These are phyloP conservation scores for Lentinula sp. DNA, from an alignment of 768 basidiomycete species.

Conservation along the genomic window DNA sequence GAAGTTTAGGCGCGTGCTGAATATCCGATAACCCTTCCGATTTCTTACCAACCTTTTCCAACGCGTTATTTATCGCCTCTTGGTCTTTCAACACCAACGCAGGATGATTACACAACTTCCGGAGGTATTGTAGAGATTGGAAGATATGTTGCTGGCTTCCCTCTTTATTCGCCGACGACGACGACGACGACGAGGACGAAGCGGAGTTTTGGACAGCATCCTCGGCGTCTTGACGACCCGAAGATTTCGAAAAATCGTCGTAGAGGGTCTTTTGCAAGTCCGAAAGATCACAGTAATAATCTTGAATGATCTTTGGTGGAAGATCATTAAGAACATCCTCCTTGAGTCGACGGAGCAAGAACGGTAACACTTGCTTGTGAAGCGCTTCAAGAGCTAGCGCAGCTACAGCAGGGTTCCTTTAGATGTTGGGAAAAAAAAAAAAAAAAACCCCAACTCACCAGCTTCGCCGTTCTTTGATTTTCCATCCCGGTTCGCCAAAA, in stretches of 20 bases:
- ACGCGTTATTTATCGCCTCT: conserved; percentile 49
- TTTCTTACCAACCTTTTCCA: conserved; percentile 48
- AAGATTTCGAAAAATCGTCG: conserved; percentile 86
- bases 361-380: conserved; percentile 99
- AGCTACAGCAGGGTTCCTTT: conserved; percentile 39
- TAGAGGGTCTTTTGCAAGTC: conserved; percentile 91
- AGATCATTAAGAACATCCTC: conserved; percentile 95
- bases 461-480: conserved; percentile 94
- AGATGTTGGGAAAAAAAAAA: too few relatives aligned
- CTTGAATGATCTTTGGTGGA: conserved; percentile 99
- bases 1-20: conserved; percentile 88
- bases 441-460: conserved; percentile 42
- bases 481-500: conserved; percentile 89
- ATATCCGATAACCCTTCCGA: conserved; percentile 61
- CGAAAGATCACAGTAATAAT: conserved; percentile 97
- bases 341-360: conserved; percentile 91
- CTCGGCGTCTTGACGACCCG: conserved; percentile 57
- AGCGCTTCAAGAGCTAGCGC: conserved; percentile 91
- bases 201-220: conserved; percentile 44
- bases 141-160: conserved; percentile 83
- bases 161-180: conserved; percentile 28
- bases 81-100: conserved; percentile 80
- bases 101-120: conserved; percentile 98
- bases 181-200: conserved; percentile 18
- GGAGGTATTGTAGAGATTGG: conserved; percentile 93